Conservation (phyloP, 2,329 filamentous ascomycete genomes). For the Colletotrichum chlorophyti region DNA sequence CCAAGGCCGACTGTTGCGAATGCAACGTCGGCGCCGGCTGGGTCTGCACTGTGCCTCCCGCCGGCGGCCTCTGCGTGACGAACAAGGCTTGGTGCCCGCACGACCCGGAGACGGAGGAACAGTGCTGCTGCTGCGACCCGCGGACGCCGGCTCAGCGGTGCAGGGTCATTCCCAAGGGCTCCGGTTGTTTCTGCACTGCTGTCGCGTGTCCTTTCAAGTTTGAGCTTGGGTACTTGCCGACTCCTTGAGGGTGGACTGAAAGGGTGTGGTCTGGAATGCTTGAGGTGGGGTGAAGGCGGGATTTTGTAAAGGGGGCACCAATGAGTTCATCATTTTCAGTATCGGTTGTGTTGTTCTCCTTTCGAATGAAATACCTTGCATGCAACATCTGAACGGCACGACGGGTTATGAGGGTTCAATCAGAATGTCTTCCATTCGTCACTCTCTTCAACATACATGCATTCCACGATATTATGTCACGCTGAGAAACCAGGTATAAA, state of each 20-base stretch:
- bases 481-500: too few relatives aligned
- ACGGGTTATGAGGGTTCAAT: too few relatives aligned
- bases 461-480: too few relatives aligned
- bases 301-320: too few relatives aligned
- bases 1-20: constrained; percentile 33
- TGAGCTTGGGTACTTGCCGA: not conserved
- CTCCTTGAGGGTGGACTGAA: not conserved
- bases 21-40: constrained; percentile 28
- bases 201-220: constrained; percentile 27
- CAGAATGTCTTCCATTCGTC: too few relatives aligned
- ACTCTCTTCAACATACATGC: too few relatives aligned
- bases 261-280: not conserved
- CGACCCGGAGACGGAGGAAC: constrained; percentile 25
- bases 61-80: too few relatives aligned
- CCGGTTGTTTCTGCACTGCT: constrained; percentile 19
- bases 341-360: too few relatives aligned
- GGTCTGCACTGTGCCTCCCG: constrained; percentile 12
- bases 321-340: too few relatives aligned
- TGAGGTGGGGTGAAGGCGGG: not conserved
- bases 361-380: too few relatives aligned
- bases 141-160: constrained; percentile 3
- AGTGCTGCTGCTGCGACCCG: constrained; percentile 32
- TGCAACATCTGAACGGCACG: too few relatives aligned
- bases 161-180: constrained; percentile 4
- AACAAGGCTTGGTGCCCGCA: too few relatives aligned